Evolutionary conservation across 2,329 filamentous ascomycete species (phyloP).

Genomic region (Apiospora saccharicola): DNA sequence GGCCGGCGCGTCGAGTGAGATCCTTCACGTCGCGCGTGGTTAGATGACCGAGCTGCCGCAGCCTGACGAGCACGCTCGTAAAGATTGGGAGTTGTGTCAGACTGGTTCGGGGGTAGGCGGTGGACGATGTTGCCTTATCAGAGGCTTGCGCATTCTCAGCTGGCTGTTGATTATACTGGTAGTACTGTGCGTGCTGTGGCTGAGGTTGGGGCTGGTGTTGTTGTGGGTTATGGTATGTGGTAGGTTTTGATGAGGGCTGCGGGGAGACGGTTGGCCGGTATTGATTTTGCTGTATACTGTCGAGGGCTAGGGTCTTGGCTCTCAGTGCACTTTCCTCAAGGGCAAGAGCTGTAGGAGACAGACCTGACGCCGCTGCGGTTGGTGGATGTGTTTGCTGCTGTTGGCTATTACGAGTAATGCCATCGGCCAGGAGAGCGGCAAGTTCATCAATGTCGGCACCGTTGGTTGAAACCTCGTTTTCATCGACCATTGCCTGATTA

Average conservation of each 20-base stretch:
- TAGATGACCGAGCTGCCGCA: slow-evolving; percentile 62
- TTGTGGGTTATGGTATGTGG: slow-evolving; percentile 33
- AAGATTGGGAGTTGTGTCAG: slow-evolving; percentile 60
- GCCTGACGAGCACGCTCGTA: slow-evolving; percentile 68
- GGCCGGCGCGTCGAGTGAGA: slow-evolving; percentile 73
- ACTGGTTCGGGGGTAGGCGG: slow-evolving; percentile 61
- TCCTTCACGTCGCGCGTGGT: slow-evolving; percentile 63
- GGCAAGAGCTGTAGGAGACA: slow-evolving; percentile 41
- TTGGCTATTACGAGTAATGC: slow-evolving; percentile 41
- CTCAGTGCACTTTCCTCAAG: slow-evolving; percentile 43
- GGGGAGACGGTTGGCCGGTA: slow-evolving; percentile 42
- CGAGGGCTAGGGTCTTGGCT: slow-evolving; percentile 42
- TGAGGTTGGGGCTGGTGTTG: slow-evolving; percentile 31
- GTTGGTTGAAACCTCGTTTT: slow-evolving; percentile 24
- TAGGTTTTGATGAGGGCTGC: slow-evolving; percentile 34
- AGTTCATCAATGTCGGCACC: slow-evolving; percentile 38
- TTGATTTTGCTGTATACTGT: slow-evolving; percentile 44
- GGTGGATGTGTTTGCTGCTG: slow-evolving; percentile 36
- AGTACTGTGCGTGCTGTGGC: slow-evolving; percentile 31
- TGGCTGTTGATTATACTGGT: slow-evolving; percentile 37
- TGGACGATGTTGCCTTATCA: slow-evolving; percentile 35
- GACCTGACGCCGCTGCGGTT: slow-evolving; percentile 34
- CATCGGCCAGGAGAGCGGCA: slow-evolving; percentile 40
- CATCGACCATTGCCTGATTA: slow-evolving; percentile 38
- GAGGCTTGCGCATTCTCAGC: slow-evolving; percentile 32